Percentiles rank a stretch among this genome's conserved stretches.
Conservation (phyloP, 116 monocot species). For the Posidonia oceanica region DNA sequence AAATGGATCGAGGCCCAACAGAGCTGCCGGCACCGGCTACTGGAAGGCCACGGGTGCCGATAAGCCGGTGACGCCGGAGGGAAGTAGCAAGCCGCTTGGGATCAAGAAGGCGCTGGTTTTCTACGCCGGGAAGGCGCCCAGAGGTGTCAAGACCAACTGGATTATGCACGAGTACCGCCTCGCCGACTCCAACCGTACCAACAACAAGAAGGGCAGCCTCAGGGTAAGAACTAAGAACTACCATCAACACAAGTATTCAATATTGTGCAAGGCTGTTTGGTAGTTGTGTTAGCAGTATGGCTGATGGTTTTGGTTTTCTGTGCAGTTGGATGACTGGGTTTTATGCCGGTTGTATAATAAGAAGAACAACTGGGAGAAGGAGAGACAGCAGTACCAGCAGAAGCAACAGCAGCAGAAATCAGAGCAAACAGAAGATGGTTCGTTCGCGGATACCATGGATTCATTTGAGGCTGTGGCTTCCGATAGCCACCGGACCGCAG, state of each 20-base stretch:
- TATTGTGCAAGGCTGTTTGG: too few species aligned
- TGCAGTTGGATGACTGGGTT: constrained; percentile 90
- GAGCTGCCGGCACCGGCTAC: constrained; percentile 40
- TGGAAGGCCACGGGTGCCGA: constrained; percentile 62
- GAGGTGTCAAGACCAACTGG: constrained; percentile 52
- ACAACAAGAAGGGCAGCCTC: constrained; percentile 23
- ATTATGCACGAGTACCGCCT: constrained; percentile 72
- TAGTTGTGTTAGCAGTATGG: background rate
- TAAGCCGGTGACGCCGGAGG: constrained; percentile 30
- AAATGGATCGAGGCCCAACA: constrained; percentile 47
- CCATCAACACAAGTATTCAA: too few species aligned
- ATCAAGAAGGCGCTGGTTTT: constrained; percentile 69
- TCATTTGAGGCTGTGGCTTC: constrained; percentile 14
- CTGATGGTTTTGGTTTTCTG: background rate
- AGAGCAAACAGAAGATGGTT: constrained; percentile 11
- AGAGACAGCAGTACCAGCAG: constrained; percentile 21
- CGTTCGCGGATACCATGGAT: constrained; percentile 22
- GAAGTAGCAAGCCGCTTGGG: constrained; percentile 21
- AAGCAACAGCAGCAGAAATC: constrained; percentile 5
- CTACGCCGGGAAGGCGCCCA: constrained; percentile 48
- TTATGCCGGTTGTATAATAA: constrained; percentile 88
- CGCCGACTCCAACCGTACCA: constrained; percentile 10
- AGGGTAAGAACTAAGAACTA: constrained; percentile 5
- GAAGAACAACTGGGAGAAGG: constrained; percentile 69
- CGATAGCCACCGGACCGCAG: constrained; percentile 24